Conservation (phyloP, 768 basidiomycete species). For the Leccinum subtestaceum region DNA sequence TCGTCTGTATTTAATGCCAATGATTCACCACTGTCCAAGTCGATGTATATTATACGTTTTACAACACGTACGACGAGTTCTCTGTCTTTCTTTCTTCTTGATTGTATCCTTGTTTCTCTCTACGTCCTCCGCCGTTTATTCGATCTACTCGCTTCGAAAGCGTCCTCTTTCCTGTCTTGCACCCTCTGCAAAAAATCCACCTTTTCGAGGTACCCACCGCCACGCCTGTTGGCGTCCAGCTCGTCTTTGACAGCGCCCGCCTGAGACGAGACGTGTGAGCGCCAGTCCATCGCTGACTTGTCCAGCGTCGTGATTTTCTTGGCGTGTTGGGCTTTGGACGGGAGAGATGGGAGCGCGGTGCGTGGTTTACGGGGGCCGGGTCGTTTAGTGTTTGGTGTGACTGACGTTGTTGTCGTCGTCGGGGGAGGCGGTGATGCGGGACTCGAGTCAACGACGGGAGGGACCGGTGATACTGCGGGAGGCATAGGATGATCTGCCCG, state of each 20-base stretch:
- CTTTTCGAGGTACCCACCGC: slow-evolving; percentile 82
- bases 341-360: slow-evolving; percentile 51
- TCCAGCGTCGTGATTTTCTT: slow-evolving; percentile 83
- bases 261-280: slow-evolving; percentile 53
- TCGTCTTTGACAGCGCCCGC: slow-evolving; percentile 56
- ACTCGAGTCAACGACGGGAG: background rate
- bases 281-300: slow-evolving; percentile 88
- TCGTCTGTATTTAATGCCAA: background rate
- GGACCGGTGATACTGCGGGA: background rate
- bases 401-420: background rate
- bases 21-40: background rate
- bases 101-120: background rate
- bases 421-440: background rate
- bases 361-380: slow-evolving; percentile 70
- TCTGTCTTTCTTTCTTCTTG: background rate
- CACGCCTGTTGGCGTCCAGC: slow-evolving; percentile 68
- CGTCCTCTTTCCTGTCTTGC: slow-evolving; percentile 65
- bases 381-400: slow-evolving; percentile 32
- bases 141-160: slow-evolving; percentile 52
- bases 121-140: slow-evolving; percentile 46
- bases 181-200: slow-evolving; percentile 81
- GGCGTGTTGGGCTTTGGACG: slow-evolving; percentile 46
- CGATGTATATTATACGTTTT: slow-evolving; percentile 9
- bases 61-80: background rate
- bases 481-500: background rate